These are phyloP conservation scores for Cardamine chenopodiifolia DNA, from an alignment of 345 rosid species.

Conservation along the genomic window DNA sequence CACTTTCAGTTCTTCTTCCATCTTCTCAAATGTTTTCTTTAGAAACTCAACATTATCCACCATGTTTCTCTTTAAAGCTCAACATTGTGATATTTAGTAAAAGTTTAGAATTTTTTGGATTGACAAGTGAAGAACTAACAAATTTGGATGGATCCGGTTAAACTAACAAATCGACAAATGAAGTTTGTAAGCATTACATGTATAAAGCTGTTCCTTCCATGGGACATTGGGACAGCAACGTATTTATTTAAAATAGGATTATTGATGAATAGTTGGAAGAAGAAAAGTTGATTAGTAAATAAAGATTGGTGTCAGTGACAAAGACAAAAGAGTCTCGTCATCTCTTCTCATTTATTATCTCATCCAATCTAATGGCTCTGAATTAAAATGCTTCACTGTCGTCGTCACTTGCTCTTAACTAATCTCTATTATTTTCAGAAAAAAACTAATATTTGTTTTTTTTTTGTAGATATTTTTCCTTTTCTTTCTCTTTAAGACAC, in stretches of 20 bases:
- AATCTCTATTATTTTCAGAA: constrained; percentile 8
- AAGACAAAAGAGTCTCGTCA: constrained; percentile 38
- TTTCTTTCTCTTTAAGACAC: constrained; percentile 1
- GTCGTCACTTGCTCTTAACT: constrained; percentile 9
- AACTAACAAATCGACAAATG: no score
- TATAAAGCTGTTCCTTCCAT: constrained; percentile 30
- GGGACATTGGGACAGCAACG: constrained; percentile 24
- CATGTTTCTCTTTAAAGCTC: no score
- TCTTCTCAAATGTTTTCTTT: no score
- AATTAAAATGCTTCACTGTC: constrained; percentile 25
- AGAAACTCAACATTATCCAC: no score
- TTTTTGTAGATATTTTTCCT: constrained; percentile 19
- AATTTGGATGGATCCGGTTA: no score
- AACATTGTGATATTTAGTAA: no score
- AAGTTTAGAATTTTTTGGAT: no score
- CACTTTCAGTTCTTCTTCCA: no score
- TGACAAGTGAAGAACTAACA: no score
- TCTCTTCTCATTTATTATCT: constrained; percentile 32
- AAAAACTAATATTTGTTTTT: background rate
- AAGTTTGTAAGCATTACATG: constrained; percentile 36
- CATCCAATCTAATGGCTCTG: constrained; percentile 29
- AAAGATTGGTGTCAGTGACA: constrained; percentile 27
- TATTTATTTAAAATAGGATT: constrained; percentile 12
- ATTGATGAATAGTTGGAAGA: background rate
- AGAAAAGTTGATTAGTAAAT: background rate